Evolutionary conservation across 2,329 filamentous ascomycete genomes (phyloP).

Genomic region (Leptographium wingfieldii): DNA sequence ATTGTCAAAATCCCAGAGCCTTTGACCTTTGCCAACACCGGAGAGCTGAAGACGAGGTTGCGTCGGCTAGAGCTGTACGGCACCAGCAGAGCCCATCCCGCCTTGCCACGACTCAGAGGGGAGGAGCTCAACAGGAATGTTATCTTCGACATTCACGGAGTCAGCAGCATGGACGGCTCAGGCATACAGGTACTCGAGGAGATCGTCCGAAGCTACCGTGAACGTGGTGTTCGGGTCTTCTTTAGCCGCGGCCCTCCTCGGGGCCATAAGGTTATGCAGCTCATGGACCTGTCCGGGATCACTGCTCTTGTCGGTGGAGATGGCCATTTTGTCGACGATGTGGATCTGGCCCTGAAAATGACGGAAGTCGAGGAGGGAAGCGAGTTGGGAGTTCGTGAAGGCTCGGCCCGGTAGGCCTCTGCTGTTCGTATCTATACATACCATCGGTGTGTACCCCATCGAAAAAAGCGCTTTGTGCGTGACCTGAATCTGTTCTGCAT

Average conservation of each 20-base stretch:
- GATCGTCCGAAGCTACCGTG: conserved; percentile 72
- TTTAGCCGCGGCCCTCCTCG: conserved; percentile 47
- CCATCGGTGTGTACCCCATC: neutral
- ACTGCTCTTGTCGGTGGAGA: conserved; percentile 69
- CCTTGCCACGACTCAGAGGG: conserved; percentile 63
- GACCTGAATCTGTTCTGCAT: neutral
- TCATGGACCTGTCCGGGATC: conserved; percentile 73
- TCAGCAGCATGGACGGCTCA: conserved; percentile 85
- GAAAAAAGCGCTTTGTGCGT: neutral
- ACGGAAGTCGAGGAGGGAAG: conserved; percentile 55
- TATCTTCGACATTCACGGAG: conserved; percentile 97
- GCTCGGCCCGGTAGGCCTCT: neutral
- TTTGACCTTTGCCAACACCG: conserved; percentile 92
- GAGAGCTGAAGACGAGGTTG: conserved; percentile 74
- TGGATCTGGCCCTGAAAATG: conserved; percentile 71
- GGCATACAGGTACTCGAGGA: conserved; percentile 84
- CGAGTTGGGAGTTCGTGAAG: conserved; percentile 6
- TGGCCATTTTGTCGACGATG: conserved; percentile 66
- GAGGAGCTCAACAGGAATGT: conserved; percentile 81
- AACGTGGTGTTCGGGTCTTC: conserved; percentile 63
- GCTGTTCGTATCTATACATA: neutral
- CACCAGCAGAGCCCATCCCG: conserved; percentile 73
- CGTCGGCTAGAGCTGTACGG: conserved; percentile 81
- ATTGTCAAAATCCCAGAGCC: conserved; percentile 98
- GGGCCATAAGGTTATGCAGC: conserved; percentile 48